Conservation (phyloP, 2,329 filamentous ascomycete species). For the Fusarium proliferatum region DNA sequence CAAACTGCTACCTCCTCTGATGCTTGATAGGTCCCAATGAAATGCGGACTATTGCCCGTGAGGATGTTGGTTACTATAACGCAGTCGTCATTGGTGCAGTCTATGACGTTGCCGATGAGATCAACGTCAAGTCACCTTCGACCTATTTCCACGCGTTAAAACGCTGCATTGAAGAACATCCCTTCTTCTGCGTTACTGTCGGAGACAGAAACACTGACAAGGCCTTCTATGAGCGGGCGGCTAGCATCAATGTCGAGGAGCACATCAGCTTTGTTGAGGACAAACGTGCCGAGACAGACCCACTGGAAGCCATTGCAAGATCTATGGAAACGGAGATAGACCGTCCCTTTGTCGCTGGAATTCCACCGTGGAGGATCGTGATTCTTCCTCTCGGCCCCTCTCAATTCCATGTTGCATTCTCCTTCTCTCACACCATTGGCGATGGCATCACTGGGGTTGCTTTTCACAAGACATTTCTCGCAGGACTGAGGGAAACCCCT, state of each 20-base stretch:
- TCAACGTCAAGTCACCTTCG: constrained; percentile 5
- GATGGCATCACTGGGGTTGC: constrained; percentile 37
- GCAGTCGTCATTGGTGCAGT: constrained; percentile 39
- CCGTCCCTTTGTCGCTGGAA: constrained; percentile 23
- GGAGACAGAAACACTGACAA: constrained; percentile 36
- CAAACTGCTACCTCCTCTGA: neutral
- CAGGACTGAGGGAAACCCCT: neutral
- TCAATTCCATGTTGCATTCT: constrained; percentile 37
- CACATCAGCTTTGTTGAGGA: constrained; percentile 30
- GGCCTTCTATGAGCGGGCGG: constrained; percentile 36
- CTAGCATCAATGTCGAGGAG: constrained; percentile 26
- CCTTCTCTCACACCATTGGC: constrained; percentile 40
- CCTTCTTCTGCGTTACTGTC: constrained; percentile 37
- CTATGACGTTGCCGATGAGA: constrained; percentile 19
- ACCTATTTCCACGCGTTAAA: constrained; percentile 31
- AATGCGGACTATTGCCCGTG: constrained; percentile 37
- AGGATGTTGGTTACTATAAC: constrained; percentile 38
- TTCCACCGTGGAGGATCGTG: constrained; percentile 40
- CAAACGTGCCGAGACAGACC: neutral
- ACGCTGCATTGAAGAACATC: constrained; percentile 32
- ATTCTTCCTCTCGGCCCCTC: constrained; percentile 19
- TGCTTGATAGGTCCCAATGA: constrained; percentile 36
- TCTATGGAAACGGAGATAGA: constrained; percentile 27
- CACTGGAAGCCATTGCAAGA: constrained; percentile 13
- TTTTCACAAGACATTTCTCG: constrained; percentile 41